phyloP scores from a whole-genome alignment of 2,329 filamentous ascomycete species.

The Fusarium sulawesiense region DNA sequence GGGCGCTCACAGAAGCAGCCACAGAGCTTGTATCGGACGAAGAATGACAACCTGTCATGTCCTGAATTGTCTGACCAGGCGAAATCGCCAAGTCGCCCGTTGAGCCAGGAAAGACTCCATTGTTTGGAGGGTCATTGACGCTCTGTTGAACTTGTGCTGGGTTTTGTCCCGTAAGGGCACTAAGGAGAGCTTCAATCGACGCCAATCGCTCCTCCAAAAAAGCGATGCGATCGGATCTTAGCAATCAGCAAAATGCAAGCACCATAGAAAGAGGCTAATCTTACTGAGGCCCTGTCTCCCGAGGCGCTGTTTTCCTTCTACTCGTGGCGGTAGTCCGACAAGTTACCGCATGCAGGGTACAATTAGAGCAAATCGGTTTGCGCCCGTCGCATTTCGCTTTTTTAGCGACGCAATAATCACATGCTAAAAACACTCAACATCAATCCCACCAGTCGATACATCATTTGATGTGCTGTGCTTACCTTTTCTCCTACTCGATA shows the following conservation, averaged over 20 bases:
- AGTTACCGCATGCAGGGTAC: conserved; percentile 50
- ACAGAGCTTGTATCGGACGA: neutral
- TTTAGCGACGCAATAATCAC: conserved; percentile 54
- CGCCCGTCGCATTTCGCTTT: conserved; percentile 56
- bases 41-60: neutral
- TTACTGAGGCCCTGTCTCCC: conserved; percentile 2
- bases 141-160: neutral
- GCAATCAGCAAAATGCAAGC: neutral
- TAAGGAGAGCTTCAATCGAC: conserved; percentile 33
- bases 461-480: neutral
- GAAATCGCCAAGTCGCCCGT: neutral
- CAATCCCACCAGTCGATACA: no score
- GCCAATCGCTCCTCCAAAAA: conserved; percentile 36
- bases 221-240: conserved; percentile 27
- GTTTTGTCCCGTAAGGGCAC: neutral
- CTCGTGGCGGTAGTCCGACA: conserved; percentile 41
- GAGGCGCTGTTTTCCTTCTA: conserved; percentile 18
- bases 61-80: neutral
- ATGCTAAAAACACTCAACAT: conserved; percentile 31
- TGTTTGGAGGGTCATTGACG: neutral
- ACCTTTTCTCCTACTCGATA: conserved; percentile 39
- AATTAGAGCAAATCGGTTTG: conserved; percentile 55
- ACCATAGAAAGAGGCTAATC: neutral
- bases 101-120: neutral
- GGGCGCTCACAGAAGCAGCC: neutral